phyloP scores from a whole-genome alignment of 2,329 filamentous ascomycete species.

The Zopfia rhizophila region DNA sequence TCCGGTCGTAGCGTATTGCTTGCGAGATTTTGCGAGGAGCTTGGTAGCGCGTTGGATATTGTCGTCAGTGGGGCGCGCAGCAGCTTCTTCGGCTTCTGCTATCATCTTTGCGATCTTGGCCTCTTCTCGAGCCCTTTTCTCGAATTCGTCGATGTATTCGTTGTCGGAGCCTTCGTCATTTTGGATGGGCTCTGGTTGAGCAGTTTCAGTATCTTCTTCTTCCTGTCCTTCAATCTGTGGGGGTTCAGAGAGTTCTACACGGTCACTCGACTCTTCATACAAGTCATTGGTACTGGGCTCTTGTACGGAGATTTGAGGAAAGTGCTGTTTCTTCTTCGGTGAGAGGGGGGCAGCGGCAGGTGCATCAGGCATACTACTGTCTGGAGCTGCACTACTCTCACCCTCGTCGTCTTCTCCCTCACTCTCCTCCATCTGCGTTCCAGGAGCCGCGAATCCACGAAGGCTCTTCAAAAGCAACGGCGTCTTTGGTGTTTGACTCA shows the following conservation, averaged over 20 bases:
- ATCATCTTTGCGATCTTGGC: constrained; percentile 57
- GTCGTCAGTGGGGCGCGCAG: constrained; percentile 54
- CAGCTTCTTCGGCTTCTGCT: constrained; percentile 57
- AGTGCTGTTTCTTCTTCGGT: neutral
- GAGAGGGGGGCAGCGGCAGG: constrained; percentile 3
- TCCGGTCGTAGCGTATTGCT: constrained; percentile 68
- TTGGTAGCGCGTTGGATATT: constrained; percentile 58
- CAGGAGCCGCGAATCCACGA: constrained; percentile 66
- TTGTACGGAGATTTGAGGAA: no score
- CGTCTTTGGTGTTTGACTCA: constrained; percentile 39
- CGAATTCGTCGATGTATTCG: constrained; percentile 65
- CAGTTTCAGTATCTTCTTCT: constrained; percentile 8
- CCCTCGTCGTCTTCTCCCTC: constrained; percentile 45
- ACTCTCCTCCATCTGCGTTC: constrained; percentile 53
- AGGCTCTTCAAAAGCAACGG: constrained; percentile 58
- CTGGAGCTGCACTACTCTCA: constrained; percentile 15
- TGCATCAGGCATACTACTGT: constrained; percentile 28
- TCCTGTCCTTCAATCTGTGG: no score
- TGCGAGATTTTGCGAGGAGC: constrained; percentile 66
- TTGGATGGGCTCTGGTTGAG: constrained; percentile 12
- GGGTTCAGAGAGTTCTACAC: no score
- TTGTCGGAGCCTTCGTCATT: constrained; percentile 45
- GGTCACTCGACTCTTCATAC: no score
- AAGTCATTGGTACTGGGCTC: no score
- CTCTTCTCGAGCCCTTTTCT: constrained; percentile 63